Evolutionary conservation across 2,329 filamentous ascomycete genomes (phyloP).

Genomic region (Elsinoe arachidis): DNA sequence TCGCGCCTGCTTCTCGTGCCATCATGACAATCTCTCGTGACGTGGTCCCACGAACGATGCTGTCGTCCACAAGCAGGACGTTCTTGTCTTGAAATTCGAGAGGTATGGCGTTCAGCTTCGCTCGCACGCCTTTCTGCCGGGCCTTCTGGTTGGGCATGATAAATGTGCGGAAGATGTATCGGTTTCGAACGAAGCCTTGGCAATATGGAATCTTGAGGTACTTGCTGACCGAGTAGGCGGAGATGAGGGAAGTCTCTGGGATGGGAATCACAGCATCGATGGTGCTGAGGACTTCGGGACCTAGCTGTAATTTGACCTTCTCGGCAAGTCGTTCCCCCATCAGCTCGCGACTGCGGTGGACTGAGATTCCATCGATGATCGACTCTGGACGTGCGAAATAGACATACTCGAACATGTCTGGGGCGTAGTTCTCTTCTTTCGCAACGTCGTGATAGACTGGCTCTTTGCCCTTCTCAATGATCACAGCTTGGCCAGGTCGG

Average conservation of each 20-base stretch:
- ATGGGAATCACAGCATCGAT: constrained; percentile 83
- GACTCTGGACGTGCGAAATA: constrained; percentile 81
- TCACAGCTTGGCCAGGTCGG: constrained; percentile 73
- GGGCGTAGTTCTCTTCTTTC: constrained; percentile 59
- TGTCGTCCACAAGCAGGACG: constrained; percentile 81
- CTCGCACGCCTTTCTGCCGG: constrained; percentile 75
- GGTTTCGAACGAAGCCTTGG: constrained; percentile 81
- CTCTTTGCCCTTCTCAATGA: constrained; percentile 66
- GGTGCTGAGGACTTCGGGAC: constrained; percentile 59
- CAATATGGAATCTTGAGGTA: constrained; percentile 67
- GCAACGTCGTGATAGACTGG: constrained; percentile 71
- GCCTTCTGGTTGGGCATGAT: constrained; percentile 77
- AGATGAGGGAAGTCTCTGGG: constrained; percentile 73
- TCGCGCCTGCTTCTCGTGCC: constrained; percentile 75
- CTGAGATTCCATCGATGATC: constrained; percentile 78
- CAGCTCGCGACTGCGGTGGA: constrained; percentile 72
- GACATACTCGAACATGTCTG: constrained; percentile 81
- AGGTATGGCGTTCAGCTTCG: constrained; percentile 81
- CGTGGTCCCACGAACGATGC: constrained; percentile 79
- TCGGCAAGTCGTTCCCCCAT: constrained; percentile 79
- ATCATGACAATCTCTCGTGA: constrained; percentile 71
- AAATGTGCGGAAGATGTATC: constrained; percentile 81
- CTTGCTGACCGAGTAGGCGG: constrained; percentile 67
- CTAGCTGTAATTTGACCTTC: constrained; percentile 58
- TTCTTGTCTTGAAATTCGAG: constrained; percentile 74